phyloP scores from a whole-genome alignment of 495 filamentous ascomycete genomes.

The Emericellopsis terricola region DNA sequence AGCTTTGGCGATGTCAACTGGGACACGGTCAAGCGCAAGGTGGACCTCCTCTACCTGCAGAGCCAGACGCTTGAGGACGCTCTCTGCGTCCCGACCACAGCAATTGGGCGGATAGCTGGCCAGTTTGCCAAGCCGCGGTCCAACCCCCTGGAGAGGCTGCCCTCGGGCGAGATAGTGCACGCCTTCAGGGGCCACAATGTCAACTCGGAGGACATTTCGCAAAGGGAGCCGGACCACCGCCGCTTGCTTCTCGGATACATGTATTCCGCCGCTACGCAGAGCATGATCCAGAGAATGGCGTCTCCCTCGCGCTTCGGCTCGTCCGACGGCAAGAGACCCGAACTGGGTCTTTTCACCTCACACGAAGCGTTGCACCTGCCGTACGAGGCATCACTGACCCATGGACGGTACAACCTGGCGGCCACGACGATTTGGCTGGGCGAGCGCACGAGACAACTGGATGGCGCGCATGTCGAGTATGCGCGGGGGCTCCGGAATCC shows the following conservation, averaged over 20 bases:
- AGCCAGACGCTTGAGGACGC: not conserved
- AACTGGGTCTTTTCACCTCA: not conserved
- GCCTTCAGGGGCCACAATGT: too few species aligned
- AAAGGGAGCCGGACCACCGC: too few species aligned
- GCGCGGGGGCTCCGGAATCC: constrained; percentile 7
- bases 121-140: not conserved
- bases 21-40: not conserved
- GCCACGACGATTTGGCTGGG: constrained; percentile 7
- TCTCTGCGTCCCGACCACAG: not conserved
- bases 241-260: too few species aligned
- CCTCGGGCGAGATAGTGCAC: too few species aligned
- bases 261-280: not conserved
- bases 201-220: too few species aligned
- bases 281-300: not conserved
- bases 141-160: too few species aligned
- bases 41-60: not conserved
- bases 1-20: not conserved
- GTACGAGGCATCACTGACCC: constrained; percentile 6
- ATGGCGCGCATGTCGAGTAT: constrained; percentile 8
- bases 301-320: not conserved
- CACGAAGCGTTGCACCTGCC: constrained; percentile 6
- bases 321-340: not conserved
- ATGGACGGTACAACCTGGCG: constrained; percentile 6
- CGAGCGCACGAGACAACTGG: constrained; percentile 7
- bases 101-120: not conserved